Base-by-base conservation (phyloP, 164 flowering plant species). In the Vitis riparia region DNA sequence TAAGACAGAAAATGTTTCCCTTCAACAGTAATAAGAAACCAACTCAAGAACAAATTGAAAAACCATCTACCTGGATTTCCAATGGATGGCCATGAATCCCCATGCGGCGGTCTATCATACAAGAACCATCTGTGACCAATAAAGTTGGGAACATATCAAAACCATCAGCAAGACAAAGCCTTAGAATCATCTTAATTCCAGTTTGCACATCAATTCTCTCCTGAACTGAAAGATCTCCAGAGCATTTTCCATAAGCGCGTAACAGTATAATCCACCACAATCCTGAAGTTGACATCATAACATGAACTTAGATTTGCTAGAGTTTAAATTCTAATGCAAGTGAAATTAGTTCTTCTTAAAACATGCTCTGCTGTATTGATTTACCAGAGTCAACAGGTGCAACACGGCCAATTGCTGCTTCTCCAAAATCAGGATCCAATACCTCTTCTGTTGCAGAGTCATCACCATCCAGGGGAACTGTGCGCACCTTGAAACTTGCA, bases 391-490 rank as follows among this genome's bases (percentile, higher is more conserved):
- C 90, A 69, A 87, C 87, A 3, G 88, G 88, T 13, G 90, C 90
- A 73, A 86, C 90, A 62, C 88, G 90, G 51, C 90, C 90, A 74
- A 87, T 87, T 47, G 90, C 90, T n/a, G 90, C 84, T 82, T 87
- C 90, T 8, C 90, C 88, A 76, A 87, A 87, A 65, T 87, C 88
- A 16, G 88, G 90, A 80, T 87, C 90, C 75, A 87, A 60, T 9
- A 83, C 83, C 67, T 87, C 90, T 73, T 87, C 90, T 12, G 85
- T 85, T 57, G 77, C 79, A 63, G 80, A 72, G 17, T 85, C 87
- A 78, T 83, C 87, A 48, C 82, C 86, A 65, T 86, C 90, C 61
- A 81, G 67, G 48, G 90, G 90, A 70, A 85, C 84, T 3, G 86
- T 83, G 0, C 85, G 82, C 37, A 87, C 88, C 75, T 87, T 85